phyloP scores from a whole-genome alignment of 345 rosid genomes.

The Toxicodendron radicans region DNA sequence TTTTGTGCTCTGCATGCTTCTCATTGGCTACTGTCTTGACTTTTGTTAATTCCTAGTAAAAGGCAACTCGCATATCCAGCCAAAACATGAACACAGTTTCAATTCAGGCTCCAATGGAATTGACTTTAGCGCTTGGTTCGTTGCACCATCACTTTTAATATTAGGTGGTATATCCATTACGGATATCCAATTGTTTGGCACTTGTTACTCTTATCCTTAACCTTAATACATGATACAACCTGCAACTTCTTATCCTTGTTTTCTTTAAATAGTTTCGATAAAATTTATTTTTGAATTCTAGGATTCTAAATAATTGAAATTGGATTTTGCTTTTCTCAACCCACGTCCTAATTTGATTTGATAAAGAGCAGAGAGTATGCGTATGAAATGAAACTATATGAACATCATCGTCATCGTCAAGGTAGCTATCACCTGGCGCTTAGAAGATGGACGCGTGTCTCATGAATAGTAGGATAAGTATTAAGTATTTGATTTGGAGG shows the following conservation, averaged over 20 bases:
- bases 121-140: slow-evolving; percentile 1
- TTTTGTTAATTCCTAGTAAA: slow-evolving; percentile 28
- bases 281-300: no score
- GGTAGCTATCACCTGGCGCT: neutral
- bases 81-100: neutral
- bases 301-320: no score
- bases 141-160: neutral
- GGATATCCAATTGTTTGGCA: slow-evolving; percentile 3
- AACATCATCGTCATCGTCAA: no score
- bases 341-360: no score
- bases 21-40: slow-evolving; percentile 50
- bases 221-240: no score
- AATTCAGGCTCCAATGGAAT: neutral
- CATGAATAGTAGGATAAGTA: slow-evolving; percentile 22
- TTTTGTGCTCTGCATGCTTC: slow-evolving; percentile 38
- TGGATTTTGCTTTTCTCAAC: no score
- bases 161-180: neutral
- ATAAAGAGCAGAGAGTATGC: no score
- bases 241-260: no score
- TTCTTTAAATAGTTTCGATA: no score
- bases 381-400: no score
- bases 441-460: slow-evolving; percentile 20
- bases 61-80: neutral
- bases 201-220: neutral
- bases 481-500: neutral